Conservation (phyloP, 2,329 filamentous ascomycete genomes). For the Penicillium sp. region DNA sequence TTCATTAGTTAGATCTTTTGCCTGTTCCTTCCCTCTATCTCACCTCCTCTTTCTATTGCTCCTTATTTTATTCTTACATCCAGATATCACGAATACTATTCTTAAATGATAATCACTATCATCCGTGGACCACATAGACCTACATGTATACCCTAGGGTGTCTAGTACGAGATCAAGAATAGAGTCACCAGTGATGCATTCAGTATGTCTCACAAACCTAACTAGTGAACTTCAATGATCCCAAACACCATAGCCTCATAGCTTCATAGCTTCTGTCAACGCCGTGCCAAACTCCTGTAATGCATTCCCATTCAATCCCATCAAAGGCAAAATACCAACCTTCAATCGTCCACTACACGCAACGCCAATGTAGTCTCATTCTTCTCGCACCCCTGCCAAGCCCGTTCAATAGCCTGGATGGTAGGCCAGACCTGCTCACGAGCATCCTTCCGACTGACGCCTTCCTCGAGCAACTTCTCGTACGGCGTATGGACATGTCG, state of each 20-base stretch:
- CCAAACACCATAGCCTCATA: background rate
- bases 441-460: slow-evolving; percentile 22
- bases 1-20: background rate
- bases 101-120: background rate
- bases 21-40: background rate
- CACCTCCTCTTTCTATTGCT: background rate
- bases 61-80: background rate
- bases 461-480: slow-evolving; percentile 27
- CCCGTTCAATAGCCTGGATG: slow-evolving; percentile 23
- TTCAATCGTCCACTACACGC: background rate
- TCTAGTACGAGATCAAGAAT: background rate
- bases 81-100: background rate
- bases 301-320: background rate
- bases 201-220: background rate
- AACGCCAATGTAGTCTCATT: background rate
- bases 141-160: no score
- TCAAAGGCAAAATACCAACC: background rate
- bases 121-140: no score
- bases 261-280: background rate
- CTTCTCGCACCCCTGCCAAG: slow-evolving; percentile 24
- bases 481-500: slow-evolving; percentile 37
- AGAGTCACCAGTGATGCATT: background rate
- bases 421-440: slow-evolving; percentile 26
- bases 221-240: background rate
- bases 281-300: background rate